These are phyloP conservation scores for Cutaneotrichosporon sp. DNA, from an alignment of 1,284 basidiomycete genomes.

Conservation along the genomic window DNA sequence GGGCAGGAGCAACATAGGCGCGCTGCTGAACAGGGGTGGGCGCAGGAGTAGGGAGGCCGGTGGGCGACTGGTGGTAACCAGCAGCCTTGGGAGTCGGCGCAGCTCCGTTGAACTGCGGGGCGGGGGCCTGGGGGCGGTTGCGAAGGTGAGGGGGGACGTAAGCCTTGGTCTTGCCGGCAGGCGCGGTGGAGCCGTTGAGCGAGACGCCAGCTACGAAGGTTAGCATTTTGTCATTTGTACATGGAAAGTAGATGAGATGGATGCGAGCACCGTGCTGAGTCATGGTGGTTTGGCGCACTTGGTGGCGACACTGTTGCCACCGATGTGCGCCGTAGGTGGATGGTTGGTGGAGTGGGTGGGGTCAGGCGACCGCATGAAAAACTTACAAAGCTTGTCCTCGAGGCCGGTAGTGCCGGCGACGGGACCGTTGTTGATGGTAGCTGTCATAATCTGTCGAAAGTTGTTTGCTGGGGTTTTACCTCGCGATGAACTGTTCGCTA, in stretches of 20 bases:
- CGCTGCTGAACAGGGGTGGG: constrained; percentile 45
- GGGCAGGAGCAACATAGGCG: constrained; percentile 54
- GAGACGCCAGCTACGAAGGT: constrained; percentile 24
- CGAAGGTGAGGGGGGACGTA: constrained; percentile 87
- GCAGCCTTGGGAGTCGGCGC: constrained; percentile 25
- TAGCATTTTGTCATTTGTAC: constrained; percentile 1
- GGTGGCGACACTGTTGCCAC: too few species aligned
- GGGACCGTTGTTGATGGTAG: constrained; percentile 27
- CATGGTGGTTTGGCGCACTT: too few species aligned
- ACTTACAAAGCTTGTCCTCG: constrained; percentile 75
- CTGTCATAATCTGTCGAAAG: constrained; percentile 35
- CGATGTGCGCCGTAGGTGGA: not conserved
- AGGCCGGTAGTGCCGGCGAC: constrained; percentile 60
- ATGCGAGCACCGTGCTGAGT: too few species aligned
- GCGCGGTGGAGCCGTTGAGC: constrained; percentile 54
- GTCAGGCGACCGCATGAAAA: constrained; percentile 14
- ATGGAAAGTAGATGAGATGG: too few species aligned
- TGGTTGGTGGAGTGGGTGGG: not conserved
- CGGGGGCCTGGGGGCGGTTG: constrained; percentile 46
- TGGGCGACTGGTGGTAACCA: constrained; percentile 35
- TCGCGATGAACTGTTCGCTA: constrained; percentile 4
- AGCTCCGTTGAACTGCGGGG: constrained; percentile 15
- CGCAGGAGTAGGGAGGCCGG: constrained; percentile 42
- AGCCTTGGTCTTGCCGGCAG: constrained; percentile 51
- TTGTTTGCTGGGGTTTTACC: constrained; percentile 10